These are phyloP conservation scores for Pythium oligandrum DNA, from an alignment of 352 stramenopile species.

Conservation along the genomic window DNA sequence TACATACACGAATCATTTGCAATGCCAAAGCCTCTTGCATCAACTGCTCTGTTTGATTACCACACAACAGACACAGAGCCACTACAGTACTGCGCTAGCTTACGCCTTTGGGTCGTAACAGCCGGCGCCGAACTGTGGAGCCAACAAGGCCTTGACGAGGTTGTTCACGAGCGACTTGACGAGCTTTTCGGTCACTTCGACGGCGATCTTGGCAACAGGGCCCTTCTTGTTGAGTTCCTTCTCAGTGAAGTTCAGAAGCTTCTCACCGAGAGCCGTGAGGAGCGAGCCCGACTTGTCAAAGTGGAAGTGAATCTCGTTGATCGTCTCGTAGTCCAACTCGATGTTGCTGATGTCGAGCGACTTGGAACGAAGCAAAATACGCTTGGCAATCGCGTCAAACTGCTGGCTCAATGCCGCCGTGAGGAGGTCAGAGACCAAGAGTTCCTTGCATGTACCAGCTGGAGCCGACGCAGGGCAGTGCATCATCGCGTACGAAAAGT, in stretches of 20 bases:
- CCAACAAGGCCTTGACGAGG: conserved; percentile 32
- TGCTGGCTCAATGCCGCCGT: conserved; percentile 24
- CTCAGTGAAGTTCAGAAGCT: conserved; percentile 41
- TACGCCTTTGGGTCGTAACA: conserved; percentile 31
- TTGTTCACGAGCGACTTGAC: conserved; percentile 49
- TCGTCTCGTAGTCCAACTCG: conserved; percentile 35
- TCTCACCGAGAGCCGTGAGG: conserved; percentile 38
- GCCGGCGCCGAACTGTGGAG: conserved; percentile 33
- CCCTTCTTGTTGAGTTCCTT: conserved; percentile 63
- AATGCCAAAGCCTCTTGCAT: no score
- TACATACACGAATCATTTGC: no score
- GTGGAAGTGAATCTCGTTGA: conserved; percentile 46
- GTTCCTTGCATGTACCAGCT: conserved; percentile 41
- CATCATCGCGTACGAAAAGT: conserved; percentile 31
- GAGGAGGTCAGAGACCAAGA: conserved; percentile 42
- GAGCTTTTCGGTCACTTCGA: conserved; percentile 30
- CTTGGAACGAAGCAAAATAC: conserved; percentile 31
- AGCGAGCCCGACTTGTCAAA: conserved; percentile 35
- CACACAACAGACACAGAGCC: no score
- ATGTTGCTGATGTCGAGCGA: conserved; percentile 29
- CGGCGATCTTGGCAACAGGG: conserved; percentile 41
- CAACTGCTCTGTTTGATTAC: no score
- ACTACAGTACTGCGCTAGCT: no score
- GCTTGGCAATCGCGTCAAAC: conserved; percentile 17
- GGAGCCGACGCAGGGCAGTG: conserved; percentile 24